phyloP scores from a whole-genome alignment of 805 yeast genomes.

The Suhomyces sp. region DNA sequence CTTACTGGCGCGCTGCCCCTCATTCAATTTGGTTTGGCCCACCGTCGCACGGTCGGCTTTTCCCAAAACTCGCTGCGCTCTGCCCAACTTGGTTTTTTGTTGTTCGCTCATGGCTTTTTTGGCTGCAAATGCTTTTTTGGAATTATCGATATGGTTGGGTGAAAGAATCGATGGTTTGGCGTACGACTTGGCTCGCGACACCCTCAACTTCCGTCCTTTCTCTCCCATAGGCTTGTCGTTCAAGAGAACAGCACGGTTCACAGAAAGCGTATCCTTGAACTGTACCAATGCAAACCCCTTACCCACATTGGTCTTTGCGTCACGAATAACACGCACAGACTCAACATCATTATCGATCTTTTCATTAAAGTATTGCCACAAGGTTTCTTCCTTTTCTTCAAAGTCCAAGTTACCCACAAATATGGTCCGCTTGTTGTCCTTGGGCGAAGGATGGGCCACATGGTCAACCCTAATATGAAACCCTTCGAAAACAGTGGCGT shows the following conservation, averaged over 20 bases:
- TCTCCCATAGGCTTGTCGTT: constrained; percentile 59
- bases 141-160: constrained; percentile 42
- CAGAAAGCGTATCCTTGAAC: constrained; percentile 68
- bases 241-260: constrained; percentile 75
- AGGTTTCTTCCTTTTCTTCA: constrained; percentile 84
- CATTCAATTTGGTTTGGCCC: constrained; percentile 52
- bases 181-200: constrained; percentile 52
- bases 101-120: constrained; percentile 48
- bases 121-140: constrained; percentile 22
- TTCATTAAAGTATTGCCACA: constrained; percentile 74
- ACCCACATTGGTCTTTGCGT: constrained; percentile 89
- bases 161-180: constrained; percentile 42
- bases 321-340: constrained; percentile 87
- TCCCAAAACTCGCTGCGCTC: constrained; percentile 73
- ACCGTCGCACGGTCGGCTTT: constrained; percentile 74
- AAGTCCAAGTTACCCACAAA: constrained; percentile 94
- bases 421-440: constrained; percentile 77
- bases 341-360: constrained; percentile 57
- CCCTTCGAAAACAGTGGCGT: constrained; percentile 64
- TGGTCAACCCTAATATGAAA: constrained; percentile 90
- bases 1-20: constrained; percentile 77
- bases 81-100: constrained; percentile 74
- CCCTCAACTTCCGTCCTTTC: constrained; percentile 64
- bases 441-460: constrained; percentile 85
- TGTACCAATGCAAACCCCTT: constrained; percentile 97